Base-by-base conservation (phyloP, 192 early-diverging fungal species). In the Geosiphon pyriformis region DNA sequence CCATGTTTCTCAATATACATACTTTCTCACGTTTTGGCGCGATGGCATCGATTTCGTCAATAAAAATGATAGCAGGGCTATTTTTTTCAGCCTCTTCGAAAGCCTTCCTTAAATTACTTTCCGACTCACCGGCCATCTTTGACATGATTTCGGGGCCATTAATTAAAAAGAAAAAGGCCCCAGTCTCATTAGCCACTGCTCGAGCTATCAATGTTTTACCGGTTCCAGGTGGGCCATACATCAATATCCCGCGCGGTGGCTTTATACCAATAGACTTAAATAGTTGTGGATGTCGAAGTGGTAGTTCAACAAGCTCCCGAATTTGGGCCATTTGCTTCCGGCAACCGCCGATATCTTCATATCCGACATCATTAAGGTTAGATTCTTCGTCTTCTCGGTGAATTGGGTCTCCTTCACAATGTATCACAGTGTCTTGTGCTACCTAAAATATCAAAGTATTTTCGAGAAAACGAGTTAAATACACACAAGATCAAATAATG, bases 81-180 rank as follows among this genome's bases (percentile, higher is more conserved):
- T 99, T 98, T 77, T 94, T 95, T 77, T 95, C 93, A 20, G 96
- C 96, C 75, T 99, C 96, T 70, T 98, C 95, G 65, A 99, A 99
- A 8, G 94, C 95, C 80, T 99, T 98, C 61, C 96, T 88, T 70
- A 99, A 71, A 74, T 99, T 99, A 57, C 86, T 89, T 82, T 99
- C 96, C 65, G 90, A 92, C 76, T 99, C 96, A 71, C 96, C 96
- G 35, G 96, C 94, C 96, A 99, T 99, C 82, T 98, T 98, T 70
- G 93, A 95, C 95, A 99, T 98, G 74, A 99, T 98, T 74, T 98
- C 95, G 56, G 96, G 96, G 37, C 95, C 96, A 73, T 98, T 98
- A 80, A 99, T 98, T 54, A 95, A 76, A 81, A 99, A 98, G 85
- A 99, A 95, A 89, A 98, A 98, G 17, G 95, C 96, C 29, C 96